Base-by-base conservation (phyloP, 257 asterid genomes). In the Solanum chiquidenum region DNA sequence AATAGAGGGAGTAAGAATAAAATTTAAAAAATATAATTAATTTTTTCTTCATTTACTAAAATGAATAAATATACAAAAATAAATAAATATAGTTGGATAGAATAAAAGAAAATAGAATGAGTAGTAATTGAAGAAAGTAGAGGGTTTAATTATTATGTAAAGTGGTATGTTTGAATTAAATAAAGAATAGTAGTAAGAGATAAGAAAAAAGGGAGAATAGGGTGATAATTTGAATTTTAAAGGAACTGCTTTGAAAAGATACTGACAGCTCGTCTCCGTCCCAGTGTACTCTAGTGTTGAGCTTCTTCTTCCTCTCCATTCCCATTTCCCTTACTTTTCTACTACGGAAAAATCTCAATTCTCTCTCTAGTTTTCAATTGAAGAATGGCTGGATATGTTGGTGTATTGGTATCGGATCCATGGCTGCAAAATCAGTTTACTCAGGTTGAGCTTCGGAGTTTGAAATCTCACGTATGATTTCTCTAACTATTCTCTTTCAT, bases 361-460 rank as follows among this genome's bases (percentile, higher is more conserved):
- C 62, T 44, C n/a, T 37, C 49, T 68, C 34, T 52, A 72, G n/a
- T 18, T 25, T 35, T 33, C 12, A 12, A 37, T 33, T 40, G 66
- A 49, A 38, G 21, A 83, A 87, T 87, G 89, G 75, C 89, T 64
- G 87, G 89, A 40, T 87, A 87, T 84, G 83, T 87, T 20, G 89
- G 89, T 46, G 87, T 87, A 31, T 74, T 87, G 25, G 87, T 87
- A 18, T 87, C 89, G 33, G 89, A 87, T 83, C 89, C 89, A 29
- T 87, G 89, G 89, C 84, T 87, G 18, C 89, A 87, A 86, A 69
- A 87, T 37, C 89, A 87, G 76, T 87, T 87, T 74, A 87, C 89
- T 37, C 89, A 87, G 38, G 89, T 83, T 21, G 87, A 87, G 76
- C 87, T 87, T 35, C 83, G 84, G 42, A 83, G 87, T 72, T 87